Conservation (phyloP, 2,329 filamentous ascomycete species). For the Exophiala alcalophila region DNA sequence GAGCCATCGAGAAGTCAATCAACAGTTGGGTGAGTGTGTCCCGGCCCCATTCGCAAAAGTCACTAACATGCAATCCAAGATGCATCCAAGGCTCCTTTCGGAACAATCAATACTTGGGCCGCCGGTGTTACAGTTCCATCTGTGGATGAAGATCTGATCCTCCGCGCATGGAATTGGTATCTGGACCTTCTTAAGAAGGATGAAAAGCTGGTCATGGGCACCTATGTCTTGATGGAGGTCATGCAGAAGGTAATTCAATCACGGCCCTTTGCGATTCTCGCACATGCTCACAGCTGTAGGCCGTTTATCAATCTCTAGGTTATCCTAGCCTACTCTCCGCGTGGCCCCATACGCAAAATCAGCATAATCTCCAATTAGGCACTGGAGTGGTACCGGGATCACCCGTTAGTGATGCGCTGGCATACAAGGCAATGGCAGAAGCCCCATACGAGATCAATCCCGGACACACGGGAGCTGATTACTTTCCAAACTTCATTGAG, state of each 20-base stretch:
- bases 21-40: slow-evolving; percentile 5
- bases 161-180: slow-evolving; percentile 17
- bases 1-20: slow-evolving; percentile 12
- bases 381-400: slow-evolving; percentile 10
- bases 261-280: not conserved
- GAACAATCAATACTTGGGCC: slow-evolving; percentile 14
- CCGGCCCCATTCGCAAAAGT: not conserved
- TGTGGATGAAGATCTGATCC: slow-evolving; percentile 11
- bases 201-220: slow-evolving; percentile 10
- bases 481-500: slow-evolving; percentile 18
- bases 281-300: not conserved
- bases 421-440: slow-evolving; percentile 14
- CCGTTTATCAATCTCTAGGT: slow-evolving; percentile 15
- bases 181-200: slow-evolving; percentile 10
- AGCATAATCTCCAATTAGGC: slow-evolving; percentile 19
- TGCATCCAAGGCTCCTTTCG: slow-evolving; percentile 8
- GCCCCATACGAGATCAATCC: slow-evolving; percentile 15
- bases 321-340: slow-evolving; percentile 14
- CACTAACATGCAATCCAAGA: slow-evolving; percentile 3
- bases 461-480: slow-evolving; percentile 13
- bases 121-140: slow-evolving; percentile 11
- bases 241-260: slow-evolving; percentile 15
- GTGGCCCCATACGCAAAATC: slow-evolving; percentile 18
- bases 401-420: slow-evolving; percentile 9
- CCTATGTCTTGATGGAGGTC: slow-evolving; percentile 16